A percentile compares a stretch with the other conserved stretches of the same genome.
Evolutionary conservation across 2,329 filamentous ascomycete species (phyloP).

Genomic region (Neoarthrinium moseri): DNA sequence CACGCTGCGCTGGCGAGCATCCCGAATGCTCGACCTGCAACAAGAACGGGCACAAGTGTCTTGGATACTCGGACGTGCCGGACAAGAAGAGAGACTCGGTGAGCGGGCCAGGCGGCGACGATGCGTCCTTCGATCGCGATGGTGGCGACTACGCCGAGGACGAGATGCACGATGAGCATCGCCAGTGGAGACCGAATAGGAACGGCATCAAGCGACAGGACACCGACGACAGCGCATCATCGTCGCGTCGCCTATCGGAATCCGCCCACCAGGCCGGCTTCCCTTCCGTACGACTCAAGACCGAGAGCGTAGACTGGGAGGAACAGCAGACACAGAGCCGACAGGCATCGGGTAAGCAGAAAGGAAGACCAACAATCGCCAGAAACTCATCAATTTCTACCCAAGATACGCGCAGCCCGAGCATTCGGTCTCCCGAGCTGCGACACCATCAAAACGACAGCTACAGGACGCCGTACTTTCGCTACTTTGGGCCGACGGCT

Average conservation of each 20-base stretch:
- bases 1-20: conserved; percentile 71
- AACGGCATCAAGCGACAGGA: conserved; percentile 22
- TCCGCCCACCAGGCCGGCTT: conserved; percentile 20
- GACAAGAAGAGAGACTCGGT: conserved; percentile 41
- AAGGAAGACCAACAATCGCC: conserved; percentile 22
- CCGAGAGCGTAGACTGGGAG: conserved; percentile 29
- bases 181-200: conserved; percentile 25
- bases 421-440: conserved; percentile 42
- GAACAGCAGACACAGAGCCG: conserved; percentile 20
- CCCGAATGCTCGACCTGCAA: conserved; percentile 71
- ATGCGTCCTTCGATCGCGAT: conserved; percentile 16
- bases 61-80: conserved; percentile 61
- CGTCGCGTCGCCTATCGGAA: conserved; percentile 21
- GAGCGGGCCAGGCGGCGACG: conserved; percentile 7
- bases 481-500: conserved; percentile 87
- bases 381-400: conserved; percentile 37
- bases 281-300: conserved; percentile 23
- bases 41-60: conserved; percentile 67
- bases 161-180: conserved; percentile 27
- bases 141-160: conserved; percentile 32
- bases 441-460: conserved; percentile 52
- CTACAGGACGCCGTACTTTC: conserved; percentile 79
- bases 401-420: conserved; percentile 37
- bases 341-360: conserved; percentile 20
- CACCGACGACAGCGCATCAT: conserved; percentile 18